Evolutionary conservation across 1,284 basidiomycete species (phyloP), one percentile per base, ranked within the genome.

Genomic region (Gastroboletus turbinatus): DNA sequence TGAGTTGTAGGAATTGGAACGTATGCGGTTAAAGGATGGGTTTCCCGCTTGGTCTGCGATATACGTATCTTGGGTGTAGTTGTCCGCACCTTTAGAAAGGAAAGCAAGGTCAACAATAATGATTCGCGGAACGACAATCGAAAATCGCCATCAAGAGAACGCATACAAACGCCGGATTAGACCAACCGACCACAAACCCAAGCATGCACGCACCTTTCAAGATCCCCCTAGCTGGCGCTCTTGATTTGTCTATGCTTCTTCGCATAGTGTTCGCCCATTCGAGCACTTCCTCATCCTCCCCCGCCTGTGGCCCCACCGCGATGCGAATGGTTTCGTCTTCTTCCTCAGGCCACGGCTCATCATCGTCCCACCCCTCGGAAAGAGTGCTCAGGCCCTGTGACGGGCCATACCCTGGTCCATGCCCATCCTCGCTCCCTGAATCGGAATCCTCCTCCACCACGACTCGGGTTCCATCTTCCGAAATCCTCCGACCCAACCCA

Each of bases 1-100:
- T 43, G 80, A 82, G 66, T 86, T 88, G 71, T 92, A 88, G 17
- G 92, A 94, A 71, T 92, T 92, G 40, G 92, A 87, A 46, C 92
- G 84, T 60, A 75, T 77, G 62, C 82, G 82, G 58, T 69, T 78
- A 65, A 77, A 77, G 32, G 76, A 69, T n/a, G 78, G 69, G 60
- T 73, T 75, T 30, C 71, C 61, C 58, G 58, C 40, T 33, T 66
- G 67, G 45, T 82, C 82, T 30, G 65, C 54, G 39, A 83, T 72
- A 64, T 80, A 82, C 39, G 67, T 63, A 54, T 82, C 78, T 69
- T 91, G 90, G 58, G 79, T 78, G 67, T 89, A 90, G 33, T 72
- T 78, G 3, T 75, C 76, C 10, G 87, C 84, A 68, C 86, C 88
- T 88, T 60, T 42, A 54, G 46, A 53, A 48, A 49, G 52, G 59